Percentiles rank a stretch among this genome's conserved stretches.
These are phyloP conservation scores for Austroboletus festivus DNA, from an alignment of 768 basidiomycete genomes.

Conservation along the genomic window DNA sequence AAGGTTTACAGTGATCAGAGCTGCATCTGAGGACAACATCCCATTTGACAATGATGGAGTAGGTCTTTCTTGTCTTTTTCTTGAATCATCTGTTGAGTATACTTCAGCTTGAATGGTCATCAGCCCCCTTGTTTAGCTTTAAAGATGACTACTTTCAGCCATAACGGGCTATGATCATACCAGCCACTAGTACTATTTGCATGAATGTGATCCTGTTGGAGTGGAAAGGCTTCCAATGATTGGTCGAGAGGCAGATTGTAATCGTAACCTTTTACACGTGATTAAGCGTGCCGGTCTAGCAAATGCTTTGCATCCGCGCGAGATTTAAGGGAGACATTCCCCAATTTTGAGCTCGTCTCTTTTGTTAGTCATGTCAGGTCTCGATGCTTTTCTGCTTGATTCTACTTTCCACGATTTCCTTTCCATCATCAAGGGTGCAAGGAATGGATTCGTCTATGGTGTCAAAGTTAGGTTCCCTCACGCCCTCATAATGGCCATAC, in stretches of 20 bases:
- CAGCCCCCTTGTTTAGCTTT: slow-evolving; percentile 49
- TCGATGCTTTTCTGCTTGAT: slow-evolving; percentile 37
- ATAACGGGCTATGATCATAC: neutral
- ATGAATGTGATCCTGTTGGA: too few relatives aligned
- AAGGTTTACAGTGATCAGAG: slow-evolving; percentile 60
- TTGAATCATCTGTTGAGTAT: slow-evolving; percentile 1
- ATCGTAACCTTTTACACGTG: slow-evolving; percentile 28
- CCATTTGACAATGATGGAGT: slow-evolving; percentile 44
- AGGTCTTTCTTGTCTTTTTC: slow-evolving; percentile 17
- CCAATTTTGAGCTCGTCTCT: neutral
- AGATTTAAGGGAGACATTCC: neutral
- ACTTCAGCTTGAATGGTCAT: slow-evolving; percentile 54
- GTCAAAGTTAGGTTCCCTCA: slow-evolving; percentile 93
- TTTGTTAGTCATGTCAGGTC: slow-evolving; percentile 20
- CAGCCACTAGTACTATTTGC: too few relatives aligned
- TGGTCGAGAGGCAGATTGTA: too few relatives aligned
- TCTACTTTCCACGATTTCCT: slow-evolving; percentile 88
- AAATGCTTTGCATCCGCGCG: neutral
- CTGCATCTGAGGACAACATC: slow-evolving; percentile 30
- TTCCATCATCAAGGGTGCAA: slow-evolving; percentile 90
- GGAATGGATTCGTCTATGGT: slow-evolving; percentile 88
- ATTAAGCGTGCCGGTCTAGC: slow-evolving; percentile 13
- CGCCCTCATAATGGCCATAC: slow-evolving; percentile 92
- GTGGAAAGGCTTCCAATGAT: too few relatives aligned
- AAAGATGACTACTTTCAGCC: slow-evolving; percentile 50